Evolutionary conservation across 1,284 basidiomycete species (phyloP).

Genomic region (Ceratobasidium sp.): DNA sequence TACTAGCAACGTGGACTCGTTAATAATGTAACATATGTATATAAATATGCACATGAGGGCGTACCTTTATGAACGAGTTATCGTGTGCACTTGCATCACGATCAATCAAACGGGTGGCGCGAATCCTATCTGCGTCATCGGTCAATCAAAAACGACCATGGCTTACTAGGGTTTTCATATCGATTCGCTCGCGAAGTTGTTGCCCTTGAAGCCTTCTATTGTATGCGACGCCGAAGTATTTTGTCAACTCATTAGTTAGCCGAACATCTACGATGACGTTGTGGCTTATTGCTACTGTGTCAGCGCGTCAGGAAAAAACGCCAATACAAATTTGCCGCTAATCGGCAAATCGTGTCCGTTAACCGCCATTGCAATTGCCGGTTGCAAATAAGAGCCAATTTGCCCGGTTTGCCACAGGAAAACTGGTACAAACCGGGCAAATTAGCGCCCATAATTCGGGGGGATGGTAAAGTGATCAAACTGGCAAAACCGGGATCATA

Average conservation of each 20-base stretch:
- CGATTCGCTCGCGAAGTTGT: neutral
- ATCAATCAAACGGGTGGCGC: neutral
- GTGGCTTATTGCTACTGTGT: too few relatives aligned
- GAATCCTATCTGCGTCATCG: neutral
- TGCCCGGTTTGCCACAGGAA: too few relatives aligned
- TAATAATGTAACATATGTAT: neutral
- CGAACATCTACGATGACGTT: too few relatives aligned
- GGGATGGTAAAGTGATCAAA: too few relatives aligned
- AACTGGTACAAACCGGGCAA: too few relatives aligned
- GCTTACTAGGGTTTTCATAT: neutral
- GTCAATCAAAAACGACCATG: constrained; percentile 6
- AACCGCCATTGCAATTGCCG: too few relatives aligned
- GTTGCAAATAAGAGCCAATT: too few relatives aligned
- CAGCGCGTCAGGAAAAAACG: too few relatives aligned
- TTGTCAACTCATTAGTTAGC: neutral
- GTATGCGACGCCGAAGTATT: constrained; percentile 11
- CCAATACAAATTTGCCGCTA: too few relatives aligned
- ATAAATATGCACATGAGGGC: neutral
- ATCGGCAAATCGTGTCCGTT: too few relatives aligned
- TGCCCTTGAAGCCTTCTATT: neutral
- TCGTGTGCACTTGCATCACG: neutral
- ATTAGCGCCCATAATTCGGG: too few relatives aligned
- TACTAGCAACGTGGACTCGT: neutral
- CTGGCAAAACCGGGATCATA: too few relatives aligned
- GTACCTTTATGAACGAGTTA: constrained; percentile 15